Evolutionary conservation across 2,329 filamentous ascomycete species (phyloP).

Genomic region (Nemania sp.): DNA sequence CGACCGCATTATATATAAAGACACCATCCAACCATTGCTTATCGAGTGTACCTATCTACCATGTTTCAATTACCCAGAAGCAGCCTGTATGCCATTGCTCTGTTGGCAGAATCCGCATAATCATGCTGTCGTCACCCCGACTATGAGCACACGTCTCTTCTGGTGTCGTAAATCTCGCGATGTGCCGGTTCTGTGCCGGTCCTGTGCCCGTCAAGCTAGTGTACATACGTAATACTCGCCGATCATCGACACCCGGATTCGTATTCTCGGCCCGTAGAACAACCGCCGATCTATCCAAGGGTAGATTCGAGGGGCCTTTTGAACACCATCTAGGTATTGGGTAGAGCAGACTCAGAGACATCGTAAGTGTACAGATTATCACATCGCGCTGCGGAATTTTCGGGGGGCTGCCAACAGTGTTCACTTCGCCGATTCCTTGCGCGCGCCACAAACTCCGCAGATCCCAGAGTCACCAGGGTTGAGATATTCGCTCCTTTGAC

Average conservation of each 20-base stretch:
- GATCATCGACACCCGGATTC: neutral
- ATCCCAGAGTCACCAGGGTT: constrained; percentile 72
- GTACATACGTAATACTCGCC: neutral
- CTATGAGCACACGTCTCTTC: neutral
- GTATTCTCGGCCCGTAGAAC: neutral
- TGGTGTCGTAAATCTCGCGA: neutral
- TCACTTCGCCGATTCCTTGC: constrained; percentile 23
- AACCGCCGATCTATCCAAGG: neutral
- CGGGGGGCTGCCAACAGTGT: neutral
- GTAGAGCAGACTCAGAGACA: neutral
- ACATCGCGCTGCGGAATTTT: neutral
- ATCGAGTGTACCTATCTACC: too few species aligned
- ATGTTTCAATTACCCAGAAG: too few species aligned
- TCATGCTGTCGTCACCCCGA: neutral
- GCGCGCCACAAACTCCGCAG: constrained; percentile 70
- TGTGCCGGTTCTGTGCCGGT: too few species aligned
- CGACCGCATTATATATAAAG: too few species aligned
- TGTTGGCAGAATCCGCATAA: too few species aligned
- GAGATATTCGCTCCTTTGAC: constrained; percentile 61
- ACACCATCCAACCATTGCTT: too few species aligned
- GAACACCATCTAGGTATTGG: neutral
- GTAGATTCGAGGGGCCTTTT: neutral
- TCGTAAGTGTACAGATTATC: neutral
- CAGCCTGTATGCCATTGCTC: too few species aligned
- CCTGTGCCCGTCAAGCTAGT: neutral